Conservation (phyloP, 2,329 filamentous ascomycete genomes). For the Cytospora paraplurivora region DNA sequence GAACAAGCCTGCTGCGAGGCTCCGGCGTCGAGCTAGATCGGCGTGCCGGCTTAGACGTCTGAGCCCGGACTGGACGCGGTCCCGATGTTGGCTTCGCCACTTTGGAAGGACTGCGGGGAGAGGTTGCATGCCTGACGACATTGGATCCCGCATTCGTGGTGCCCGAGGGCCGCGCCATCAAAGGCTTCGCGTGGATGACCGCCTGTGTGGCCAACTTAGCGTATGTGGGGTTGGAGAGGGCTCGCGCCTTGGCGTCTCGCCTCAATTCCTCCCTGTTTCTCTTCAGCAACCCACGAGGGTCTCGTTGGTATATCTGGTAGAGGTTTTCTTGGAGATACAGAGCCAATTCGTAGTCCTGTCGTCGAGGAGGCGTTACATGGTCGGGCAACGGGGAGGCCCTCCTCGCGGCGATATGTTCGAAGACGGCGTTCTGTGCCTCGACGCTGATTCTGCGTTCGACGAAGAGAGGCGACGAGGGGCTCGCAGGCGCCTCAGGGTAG, state of each 20-base stretch:
- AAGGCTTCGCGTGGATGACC: slow-evolving; percentile 48
- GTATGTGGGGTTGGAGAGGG: slow-evolving; percentile 39
- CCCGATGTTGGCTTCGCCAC: slow-evolving; percentile 41
- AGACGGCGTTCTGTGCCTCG: slow-evolving; percentile 48
- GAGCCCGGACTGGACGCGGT: slow-evolving; percentile 41
- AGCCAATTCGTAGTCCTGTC: slow-evolving; percentile 56
- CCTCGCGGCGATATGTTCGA: slow-evolving; percentile 52
- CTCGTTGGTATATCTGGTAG: slow-evolving; percentile 46
- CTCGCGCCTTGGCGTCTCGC: slow-evolving; percentile 49
- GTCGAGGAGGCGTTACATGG: slow-evolving; percentile 46
- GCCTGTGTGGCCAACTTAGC: slow-evolving; percentile 25
- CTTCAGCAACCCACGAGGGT: slow-evolving; percentile 52
- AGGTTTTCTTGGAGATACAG: slow-evolving; percentile 57
- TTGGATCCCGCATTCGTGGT: slow-evolving; percentile 31
- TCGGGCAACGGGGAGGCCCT: slow-evolving; percentile 42
- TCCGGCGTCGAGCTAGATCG: slow-evolving; percentile 52
- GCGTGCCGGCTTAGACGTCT: slow-evolving; percentile 37
- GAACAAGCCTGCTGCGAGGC: slow-evolving; percentile 53
- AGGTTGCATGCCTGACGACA: neutral
- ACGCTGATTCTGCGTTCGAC: slow-evolving; percentile 44
- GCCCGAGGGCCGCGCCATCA: slow-evolving; percentile 17
- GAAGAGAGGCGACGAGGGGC: slow-evolving; percentile 53
- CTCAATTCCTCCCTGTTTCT: slow-evolving; percentile 54
- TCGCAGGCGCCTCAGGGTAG: slow-evolving; percentile 52
- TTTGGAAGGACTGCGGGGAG: slow-evolving; percentile 29